A percentile compares a stretch with the other conserved stretches of the same genome.
Conservation (phyloP, 352 stramenopile genomes). For the Aphanomyces astaci region DNA sequence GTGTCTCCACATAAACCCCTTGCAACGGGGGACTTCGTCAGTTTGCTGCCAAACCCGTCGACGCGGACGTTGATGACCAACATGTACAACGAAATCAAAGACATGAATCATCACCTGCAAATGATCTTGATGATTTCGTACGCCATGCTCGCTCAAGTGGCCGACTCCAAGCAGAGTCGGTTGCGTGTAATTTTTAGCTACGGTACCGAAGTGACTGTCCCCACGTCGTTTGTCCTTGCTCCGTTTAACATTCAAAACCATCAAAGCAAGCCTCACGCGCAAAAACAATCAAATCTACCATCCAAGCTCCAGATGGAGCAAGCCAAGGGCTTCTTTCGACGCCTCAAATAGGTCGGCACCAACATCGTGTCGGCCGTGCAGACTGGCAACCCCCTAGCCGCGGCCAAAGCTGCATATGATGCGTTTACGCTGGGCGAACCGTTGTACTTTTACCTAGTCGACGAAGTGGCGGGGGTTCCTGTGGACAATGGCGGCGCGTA, state of each 20-base stretch:
- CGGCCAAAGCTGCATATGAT: background rate
- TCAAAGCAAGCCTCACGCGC: background rate
- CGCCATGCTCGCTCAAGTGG: background rate
- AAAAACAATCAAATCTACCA: background rate
- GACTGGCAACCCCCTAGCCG: background rate
- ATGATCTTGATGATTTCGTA: background rate
- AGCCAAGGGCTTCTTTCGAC: background rate
- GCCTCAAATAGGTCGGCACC: background rate
- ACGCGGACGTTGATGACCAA: background rate
- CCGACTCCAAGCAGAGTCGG: background rate
- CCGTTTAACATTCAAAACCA: background rate
- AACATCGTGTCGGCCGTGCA: background rate
- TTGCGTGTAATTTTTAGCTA: background rate
- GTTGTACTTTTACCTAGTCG: slow-evolving; percentile 7
- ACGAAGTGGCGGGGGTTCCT: background rate
- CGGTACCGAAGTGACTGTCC: background rate
- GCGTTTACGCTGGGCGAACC: background rate
- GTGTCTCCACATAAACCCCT: background rate
- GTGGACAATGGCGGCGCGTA: background rate
- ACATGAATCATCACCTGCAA: background rate
- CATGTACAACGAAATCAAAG: background rate
- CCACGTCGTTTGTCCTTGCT: background rate
- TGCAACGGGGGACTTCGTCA: background rate
- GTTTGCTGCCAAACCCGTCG: background rate
- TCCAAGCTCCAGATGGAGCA: too few relatives aligned